Percentiles rank a stretch among this genome's conserved stretches.
Conservation (phyloP, 768 basidiomycete genomes). For the Tylopilus intermedius region DNA sequence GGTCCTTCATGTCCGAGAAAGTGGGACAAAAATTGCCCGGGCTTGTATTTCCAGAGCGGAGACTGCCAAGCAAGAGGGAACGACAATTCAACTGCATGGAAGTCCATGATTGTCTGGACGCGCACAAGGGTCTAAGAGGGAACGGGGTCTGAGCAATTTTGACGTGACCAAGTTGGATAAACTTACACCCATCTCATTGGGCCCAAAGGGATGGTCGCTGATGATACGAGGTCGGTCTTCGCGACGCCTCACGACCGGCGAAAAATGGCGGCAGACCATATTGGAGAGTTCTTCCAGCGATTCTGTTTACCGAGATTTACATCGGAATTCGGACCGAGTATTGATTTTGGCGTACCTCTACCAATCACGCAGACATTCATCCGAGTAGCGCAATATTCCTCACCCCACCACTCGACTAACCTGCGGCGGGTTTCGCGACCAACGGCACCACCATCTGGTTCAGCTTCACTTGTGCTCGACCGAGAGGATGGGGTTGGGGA, state of each 20-base stretch:
- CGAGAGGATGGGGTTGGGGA: slow-evolving; percentile 57
- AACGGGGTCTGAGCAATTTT: slow-evolving; percentile 6
- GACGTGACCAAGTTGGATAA: not conserved
- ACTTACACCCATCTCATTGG: slow-evolving; percentile 66
- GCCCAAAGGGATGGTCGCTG: slow-evolving; percentile 71
- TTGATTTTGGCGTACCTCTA: slow-evolving; percentile 46
- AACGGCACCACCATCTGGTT: slow-evolving; percentile 71
- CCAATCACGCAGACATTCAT: slow-evolving; percentile 81
- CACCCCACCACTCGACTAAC: slow-evolving; percentile 79
- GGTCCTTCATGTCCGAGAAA: slow-evolving; percentile 90
- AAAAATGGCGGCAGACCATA: slow-evolving; percentile 62
- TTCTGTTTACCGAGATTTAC: slow-evolving; percentile 40
- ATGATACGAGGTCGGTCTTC: slow-evolving; percentile 58
- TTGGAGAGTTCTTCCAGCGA: slow-evolving; percentile 67
- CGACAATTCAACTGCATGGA: slow-evolving; percentile 77
- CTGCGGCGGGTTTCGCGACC: slow-evolving; percentile 78
- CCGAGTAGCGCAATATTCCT: slow-evolving; percentile 75
- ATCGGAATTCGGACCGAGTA: not conserved
- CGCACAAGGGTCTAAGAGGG: slow-evolving; percentile 65
- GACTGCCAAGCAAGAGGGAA: slow-evolving; percentile 75
- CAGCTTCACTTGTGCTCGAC: slow-evolving; percentile 51
- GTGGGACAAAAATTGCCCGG: slow-evolving; percentile 69
- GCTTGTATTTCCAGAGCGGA: slow-evolving; percentile 72
- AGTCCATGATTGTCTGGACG: slow-evolving; percentile 84
- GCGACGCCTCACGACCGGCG: slow-evolving; percentile 62